Evolutionary conservation across 2,329 filamentous ascomycete species (phyloP).

Genomic region (Albifimbria verrucaria): DNA sequence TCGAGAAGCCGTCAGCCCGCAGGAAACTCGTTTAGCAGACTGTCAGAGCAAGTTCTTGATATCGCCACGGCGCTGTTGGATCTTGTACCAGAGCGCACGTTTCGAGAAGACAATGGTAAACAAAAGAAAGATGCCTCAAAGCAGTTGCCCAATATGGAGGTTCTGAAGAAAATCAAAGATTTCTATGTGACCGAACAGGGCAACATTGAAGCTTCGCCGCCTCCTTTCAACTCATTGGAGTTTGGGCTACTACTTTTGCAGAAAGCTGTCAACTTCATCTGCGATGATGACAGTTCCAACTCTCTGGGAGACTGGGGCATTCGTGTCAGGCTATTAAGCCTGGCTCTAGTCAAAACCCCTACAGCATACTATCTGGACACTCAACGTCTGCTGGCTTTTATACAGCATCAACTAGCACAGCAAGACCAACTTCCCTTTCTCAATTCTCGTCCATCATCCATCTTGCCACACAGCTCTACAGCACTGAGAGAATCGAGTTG

Average conservation of each 20-base stretch:
- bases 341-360: slow-evolving; percentile 53
- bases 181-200: slow-evolving; percentile 72
- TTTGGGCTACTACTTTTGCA: slow-evolving; percentile 62
- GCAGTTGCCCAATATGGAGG: slow-evolving; percentile 35
- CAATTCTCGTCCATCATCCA: slow-evolving; percentile 58
- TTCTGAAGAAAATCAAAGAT: slow-evolving; percentile 57
- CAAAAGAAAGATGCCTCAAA: slow-evolving; percentile 5
- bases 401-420: slow-evolving; percentile 44
- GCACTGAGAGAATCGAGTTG: slow-evolving; percentile 46
- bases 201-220: slow-evolving; percentile 58
- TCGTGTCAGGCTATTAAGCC: slow-evolving; percentile 57
- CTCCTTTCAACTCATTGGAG: slow-evolving; percentile 55
- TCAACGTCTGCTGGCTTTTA: slow-evolving; percentile 45
- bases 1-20: slow-evolving; percentile 34
- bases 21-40: slow-evolving; percentile 16
- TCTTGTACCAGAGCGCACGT: slow-evolving; percentile 62
- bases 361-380: slow-evolving; percentile 39
- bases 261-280: slow-evolving; percentile 53
- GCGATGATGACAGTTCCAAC: slow-evolving; percentile 38
- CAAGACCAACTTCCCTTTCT: slow-evolving; percentile 42
- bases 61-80: slow-evolving; percentile 58
- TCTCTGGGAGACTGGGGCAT: slow-evolving; percentile 48
- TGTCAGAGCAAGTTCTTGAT: slow-evolving; percentile 34
- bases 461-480: slow-evolving; percentile 55
- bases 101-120: slow-evolving; percentile 32